These are phyloP conservation scores for Xylaria curta DNA, from an alignment of 495 filamentous ascomycete species.

Conservation along the genomic window DNA sequence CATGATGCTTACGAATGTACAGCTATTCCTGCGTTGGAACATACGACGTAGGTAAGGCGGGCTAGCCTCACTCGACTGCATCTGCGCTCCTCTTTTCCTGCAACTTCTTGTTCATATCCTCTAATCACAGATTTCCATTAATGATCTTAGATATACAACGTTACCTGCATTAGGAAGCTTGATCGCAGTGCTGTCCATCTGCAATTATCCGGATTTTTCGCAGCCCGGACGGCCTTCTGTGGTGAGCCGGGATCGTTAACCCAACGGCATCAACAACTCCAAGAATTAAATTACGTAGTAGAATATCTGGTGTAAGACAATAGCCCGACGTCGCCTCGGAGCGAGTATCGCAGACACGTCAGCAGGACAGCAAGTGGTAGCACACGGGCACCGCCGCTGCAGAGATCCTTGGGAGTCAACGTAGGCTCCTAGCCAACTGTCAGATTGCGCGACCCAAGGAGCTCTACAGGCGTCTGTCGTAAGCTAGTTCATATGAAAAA, in stretches of 20 bases:
- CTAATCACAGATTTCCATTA: background rate
- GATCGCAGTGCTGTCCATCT: background rate
- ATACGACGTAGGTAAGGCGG: background rate
- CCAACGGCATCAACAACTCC: too few relatives aligned
- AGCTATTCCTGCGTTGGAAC: background rate
- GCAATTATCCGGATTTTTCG: background rate
- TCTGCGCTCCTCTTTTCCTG: background rate
- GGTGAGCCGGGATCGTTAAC: background rate
- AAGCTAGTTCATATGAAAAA: background rate
- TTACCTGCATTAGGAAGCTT: conserved; percentile 4
- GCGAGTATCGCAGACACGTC: too few relatives aligned
- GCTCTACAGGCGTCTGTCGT: background rate
- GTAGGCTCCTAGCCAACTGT: background rate
- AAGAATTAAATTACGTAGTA: too few relatives aligned
- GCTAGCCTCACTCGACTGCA: background rate
- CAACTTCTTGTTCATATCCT: background rate
- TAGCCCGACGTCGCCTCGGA: too few relatives aligned
- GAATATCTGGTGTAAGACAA: too few relatives aligned
- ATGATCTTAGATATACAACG: conserved; percentile 1
- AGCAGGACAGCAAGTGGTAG: too few relatives aligned
- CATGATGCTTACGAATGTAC: conserved; percentile 5
- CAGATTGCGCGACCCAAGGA: background rate
- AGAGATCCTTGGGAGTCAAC: too few relatives aligned
- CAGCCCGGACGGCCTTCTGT: background rate
- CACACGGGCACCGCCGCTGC: too few relatives aligned